These are phyloP conservation scores for Aegilops longissima DNA, from an alignment of 176 grass and related monocot genomes.

Conservation along the genomic window DNA sequence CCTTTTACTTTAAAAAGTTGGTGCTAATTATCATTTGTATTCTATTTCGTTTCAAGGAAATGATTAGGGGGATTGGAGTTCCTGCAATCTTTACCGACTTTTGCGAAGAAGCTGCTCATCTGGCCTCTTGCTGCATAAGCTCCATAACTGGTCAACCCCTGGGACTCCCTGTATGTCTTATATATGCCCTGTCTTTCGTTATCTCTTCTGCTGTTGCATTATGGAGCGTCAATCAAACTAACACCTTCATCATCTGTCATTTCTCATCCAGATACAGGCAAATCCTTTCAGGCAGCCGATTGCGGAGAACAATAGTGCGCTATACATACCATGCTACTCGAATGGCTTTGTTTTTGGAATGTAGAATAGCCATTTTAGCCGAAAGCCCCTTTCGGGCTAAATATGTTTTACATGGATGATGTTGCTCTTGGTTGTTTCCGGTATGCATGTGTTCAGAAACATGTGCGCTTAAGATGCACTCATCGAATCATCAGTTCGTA, in stretches of 20 bases:
- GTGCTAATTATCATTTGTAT: background rate
- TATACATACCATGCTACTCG: slow-evolving; percentile 86
- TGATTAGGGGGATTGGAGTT: slow-evolving; percentile 57
- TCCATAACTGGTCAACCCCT: slow-evolving; percentile 53
- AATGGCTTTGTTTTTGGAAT: slow-evolving; percentile 92
- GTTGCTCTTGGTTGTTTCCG: background rate
- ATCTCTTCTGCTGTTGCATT: slow-evolving; percentile 6
- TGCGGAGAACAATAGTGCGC: slow-evolving; percentile 56
- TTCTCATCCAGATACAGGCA: slow-evolving; percentile 63
- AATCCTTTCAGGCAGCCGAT: slow-evolving; percentile 97
- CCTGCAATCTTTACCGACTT: slow-evolving; percentile 89
- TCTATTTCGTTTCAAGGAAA: slow-evolving; percentile 55
- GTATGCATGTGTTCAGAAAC: background rate
- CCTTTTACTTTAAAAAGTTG: background rate
- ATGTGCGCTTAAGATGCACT: slow-evolving; percentile 12
- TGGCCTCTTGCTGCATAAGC: slow-evolving; percentile 77
- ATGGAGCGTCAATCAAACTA: background rate
- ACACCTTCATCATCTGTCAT: slow-evolving; percentile 1
- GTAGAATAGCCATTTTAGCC: slow-evolving; percentile 21
- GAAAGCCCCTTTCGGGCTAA: background rate
- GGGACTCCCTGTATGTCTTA: slow-evolving; percentile 62
- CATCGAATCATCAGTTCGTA: background rate
- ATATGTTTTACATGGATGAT: background rate
- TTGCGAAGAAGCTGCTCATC: slow-evolving; percentile 96
- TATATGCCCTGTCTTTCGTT: background rate